Evolutionary conservation across 2,329 filamentous ascomycete species (phyloP).

Genomic region (Ramularia endophylla): DNA sequence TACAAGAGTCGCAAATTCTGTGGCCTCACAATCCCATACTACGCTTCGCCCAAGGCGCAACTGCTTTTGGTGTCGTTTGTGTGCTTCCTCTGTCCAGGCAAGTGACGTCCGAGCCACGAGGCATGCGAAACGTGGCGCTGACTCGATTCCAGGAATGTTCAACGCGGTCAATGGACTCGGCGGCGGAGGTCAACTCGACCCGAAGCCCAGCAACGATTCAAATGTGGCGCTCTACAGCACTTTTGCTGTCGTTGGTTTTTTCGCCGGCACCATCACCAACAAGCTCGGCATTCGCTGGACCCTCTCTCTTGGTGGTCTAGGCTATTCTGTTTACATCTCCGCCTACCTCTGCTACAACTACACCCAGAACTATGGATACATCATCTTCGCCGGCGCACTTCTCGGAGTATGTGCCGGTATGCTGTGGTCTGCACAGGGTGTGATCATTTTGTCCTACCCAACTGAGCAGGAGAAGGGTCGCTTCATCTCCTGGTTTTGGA

Average conservation of each 20-base stretch:
- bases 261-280: conserved; percentile 69
- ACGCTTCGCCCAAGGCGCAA: conserved; percentile 45
- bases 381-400: conserved; percentile 69
- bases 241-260: conserved; percentile 61
- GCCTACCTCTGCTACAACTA: conserved; percentile 67
- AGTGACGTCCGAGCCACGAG: conserved; percentile 4
- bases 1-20: conserved; percentile 33
- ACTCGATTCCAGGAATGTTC: conserved; percentile 39
- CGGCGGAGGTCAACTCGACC: conserved; percentile 43
- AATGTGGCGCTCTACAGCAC: conserved; percentile 67
- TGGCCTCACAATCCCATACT: conserved; percentile 39
- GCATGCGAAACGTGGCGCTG: neutral
- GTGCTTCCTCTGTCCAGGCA: conserved; percentile 49
- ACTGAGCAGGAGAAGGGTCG: conserved; percentile 74
- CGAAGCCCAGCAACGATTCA: conserved; percentile 54
- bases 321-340: conserved; percentile 69
- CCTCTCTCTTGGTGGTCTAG: conserved; percentile 65
- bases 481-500: conserved; percentile 89
- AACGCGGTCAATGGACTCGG: conserved; percentile 48
- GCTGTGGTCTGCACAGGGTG: conserved; percentile 76
- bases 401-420: conserved; percentile 74
- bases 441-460: conserved; percentile 88
- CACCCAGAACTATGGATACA: conserved; percentile 61
- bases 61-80: conserved; percentile 46
- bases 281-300: conserved; percentile 64